A percentile compares a stretch with the other conserved stretches of the same genome.
These are phyloP conservation scores for Fragilaria radians DNA, from an alignment of 108 stramenopile genomes.

Conservation along the genomic window DNA sequence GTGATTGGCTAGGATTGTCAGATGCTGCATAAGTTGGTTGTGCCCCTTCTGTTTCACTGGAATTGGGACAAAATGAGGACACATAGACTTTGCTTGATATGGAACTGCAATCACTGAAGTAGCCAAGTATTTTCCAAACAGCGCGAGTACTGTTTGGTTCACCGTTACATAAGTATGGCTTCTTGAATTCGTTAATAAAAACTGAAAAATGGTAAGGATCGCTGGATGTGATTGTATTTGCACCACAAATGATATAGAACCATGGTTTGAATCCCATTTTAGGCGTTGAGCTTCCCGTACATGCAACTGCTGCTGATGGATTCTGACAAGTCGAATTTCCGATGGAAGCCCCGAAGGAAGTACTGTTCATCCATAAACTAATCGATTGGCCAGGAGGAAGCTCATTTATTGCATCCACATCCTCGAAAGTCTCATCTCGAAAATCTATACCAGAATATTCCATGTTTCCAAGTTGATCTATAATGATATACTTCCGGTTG, in stretches of 20 bases:
- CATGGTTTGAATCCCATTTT: background rate
- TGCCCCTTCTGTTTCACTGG: too few species aligned
- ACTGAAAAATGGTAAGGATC: too few species aligned
- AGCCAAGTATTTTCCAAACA: too few species aligned
- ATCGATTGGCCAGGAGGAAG: background rate
- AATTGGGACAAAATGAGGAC: too few species aligned
- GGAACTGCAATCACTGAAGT: too few species aligned
- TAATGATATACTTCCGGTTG: slow-evolving; percentile 1
- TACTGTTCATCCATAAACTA: background rate
- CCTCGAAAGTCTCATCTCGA: background rate
- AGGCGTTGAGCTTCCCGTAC: background rate
- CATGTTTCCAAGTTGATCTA: background rate
- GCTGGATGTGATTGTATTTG: background rate
- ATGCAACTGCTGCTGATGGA: background rate
- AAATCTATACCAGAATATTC: background rate
- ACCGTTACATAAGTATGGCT: too few species aligned
- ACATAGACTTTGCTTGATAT: too few species aligned
- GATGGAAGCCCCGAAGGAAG: background rate
- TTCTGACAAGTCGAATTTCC: background rate
- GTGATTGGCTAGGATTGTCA: too few species aligned
- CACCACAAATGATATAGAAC: background rate
- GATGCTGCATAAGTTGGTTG: too few species aligned
- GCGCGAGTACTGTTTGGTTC: too few species aligned
- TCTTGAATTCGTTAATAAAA: too few species aligned
- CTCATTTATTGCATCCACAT: background rate